Evolutionary conservation across 352 stramenopile species (phyloP).

Genomic region (Phytopythium ostracodes): DNA sequence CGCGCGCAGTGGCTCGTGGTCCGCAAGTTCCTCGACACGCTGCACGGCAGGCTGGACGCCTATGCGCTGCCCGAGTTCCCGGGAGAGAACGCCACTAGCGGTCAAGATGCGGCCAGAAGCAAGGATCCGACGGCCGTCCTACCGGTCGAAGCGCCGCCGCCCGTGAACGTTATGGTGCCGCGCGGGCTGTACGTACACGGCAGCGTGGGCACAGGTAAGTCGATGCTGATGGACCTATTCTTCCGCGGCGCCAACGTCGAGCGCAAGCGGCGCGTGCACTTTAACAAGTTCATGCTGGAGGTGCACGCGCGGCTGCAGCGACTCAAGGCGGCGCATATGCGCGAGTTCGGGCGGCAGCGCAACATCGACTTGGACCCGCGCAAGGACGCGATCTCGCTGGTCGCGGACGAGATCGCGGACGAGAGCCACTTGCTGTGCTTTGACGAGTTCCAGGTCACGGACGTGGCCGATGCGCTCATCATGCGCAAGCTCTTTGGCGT

Average conservation of each 20-base stretch:
- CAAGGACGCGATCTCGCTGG: constrained; percentile 67
- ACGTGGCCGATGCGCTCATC: constrained; percentile 97
- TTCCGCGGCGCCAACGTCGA: constrained; percentile 53
- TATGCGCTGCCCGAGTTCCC: constrained; percentile 46
- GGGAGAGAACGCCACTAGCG: not conserved
- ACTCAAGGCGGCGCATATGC: constrained; percentile 87
- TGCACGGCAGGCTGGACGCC: constrained; percentile 42
- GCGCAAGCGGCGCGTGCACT: constrained; percentile 92
- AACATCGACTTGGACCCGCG: constrained; percentile 77
- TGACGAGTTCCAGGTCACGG: constrained; percentile 98
- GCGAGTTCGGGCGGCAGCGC: constrained; percentile 74
- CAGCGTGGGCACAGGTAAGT: constrained; percentile 95
- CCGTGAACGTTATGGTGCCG: constrained; percentile 39
- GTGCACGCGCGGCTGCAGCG: constrained; percentile 91
- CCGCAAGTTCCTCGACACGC: constrained; percentile 51
- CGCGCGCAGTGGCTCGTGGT: constrained; percentile 24
- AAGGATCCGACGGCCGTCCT: not conserved
- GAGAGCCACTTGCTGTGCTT: constrained; percentile 94
- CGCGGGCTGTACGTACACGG: constrained; percentile 95
- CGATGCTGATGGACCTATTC: constrained; percentile 96
- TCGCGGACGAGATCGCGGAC: constrained; percentile 83
- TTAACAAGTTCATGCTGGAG: constrained; percentile 97
- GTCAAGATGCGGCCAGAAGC: not conserved
- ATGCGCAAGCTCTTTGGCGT: constrained; percentile 93
- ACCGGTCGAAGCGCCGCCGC: constrained; percentile 2